Percentiles rank a stretch among this genome's conserved stretches.
Conservation (phyloP, 2,329 filamentous ascomycete species). For the Gaeumannomyces tritici region DNA sequence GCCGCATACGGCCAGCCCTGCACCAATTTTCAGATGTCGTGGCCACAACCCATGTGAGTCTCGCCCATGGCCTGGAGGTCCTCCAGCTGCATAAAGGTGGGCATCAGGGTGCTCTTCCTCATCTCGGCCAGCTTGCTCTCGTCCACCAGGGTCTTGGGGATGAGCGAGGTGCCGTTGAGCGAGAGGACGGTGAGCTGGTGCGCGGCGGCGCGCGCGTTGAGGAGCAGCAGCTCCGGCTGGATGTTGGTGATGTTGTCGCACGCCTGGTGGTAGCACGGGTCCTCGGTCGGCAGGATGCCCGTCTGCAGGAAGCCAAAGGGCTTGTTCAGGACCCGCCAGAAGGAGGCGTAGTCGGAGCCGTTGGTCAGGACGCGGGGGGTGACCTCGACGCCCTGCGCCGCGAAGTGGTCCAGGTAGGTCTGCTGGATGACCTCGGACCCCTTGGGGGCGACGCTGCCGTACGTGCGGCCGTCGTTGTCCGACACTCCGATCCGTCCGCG, state of each 20-base stretch:
- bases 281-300: constrained; percentile 61
- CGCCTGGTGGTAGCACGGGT: constrained; percentile 52
- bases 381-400: constrained; percentile 14
- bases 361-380: constrained; percentile 46
- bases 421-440: constrained; percentile 45
- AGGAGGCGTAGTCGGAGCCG: constrained; percentile 65
- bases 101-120: constrained; percentile 9
- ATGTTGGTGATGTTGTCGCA: constrained; percentile 51
- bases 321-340: constrained; percentile 22
- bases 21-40: constrained; percentile 15
- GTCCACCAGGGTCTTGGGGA: constrained; percentile 19
- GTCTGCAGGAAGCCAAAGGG: constrained; percentile 56
- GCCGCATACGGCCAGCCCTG: not conserved
- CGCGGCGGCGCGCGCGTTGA: constrained; percentile 46
- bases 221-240: constrained; percentile 43
- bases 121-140: constrained; percentile 13
- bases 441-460: constrained; percentile 43
- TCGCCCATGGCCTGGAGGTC: constrained; percentile 24
- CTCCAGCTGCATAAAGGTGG: constrained; percentile 15
- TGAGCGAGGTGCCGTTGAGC: constrained; percentile 18
- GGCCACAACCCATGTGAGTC: constrained; percentile 23
- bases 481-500: constrained; percentile 57
- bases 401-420: constrained; percentile 40
- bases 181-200: constrained; percentile 24
- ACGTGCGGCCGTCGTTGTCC: constrained; percentile 65